A percentile compares a stretch with the other conserved stretches of the same genome.
phyloP scores from a whole-genome alignment of 75 land plant species.

The Chamaecyparis obtusa region DNA sequence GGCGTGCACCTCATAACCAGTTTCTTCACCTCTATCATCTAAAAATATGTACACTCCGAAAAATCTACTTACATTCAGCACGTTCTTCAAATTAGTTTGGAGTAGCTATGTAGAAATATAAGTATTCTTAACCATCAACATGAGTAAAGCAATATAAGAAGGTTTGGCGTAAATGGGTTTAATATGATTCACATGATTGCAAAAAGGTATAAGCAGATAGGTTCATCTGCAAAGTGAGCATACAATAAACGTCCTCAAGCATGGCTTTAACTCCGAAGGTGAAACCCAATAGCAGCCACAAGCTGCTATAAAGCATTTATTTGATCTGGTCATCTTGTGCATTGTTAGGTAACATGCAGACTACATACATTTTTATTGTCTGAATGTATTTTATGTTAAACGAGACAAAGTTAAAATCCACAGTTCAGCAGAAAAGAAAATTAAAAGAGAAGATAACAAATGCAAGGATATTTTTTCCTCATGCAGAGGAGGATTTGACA shows the following conservation, averaged over 20 bases:
- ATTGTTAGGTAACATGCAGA: background rate
- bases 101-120: background rate
- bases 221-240: background rate
- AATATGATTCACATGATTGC: background rate
- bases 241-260: background rate
- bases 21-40: background rate
- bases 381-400: conserved; percentile 5
- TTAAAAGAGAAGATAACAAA: background rate
- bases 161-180: background rate
- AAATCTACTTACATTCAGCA: background rate
- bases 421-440: background rate
- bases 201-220: too few relatives aligned
- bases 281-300: background rate
- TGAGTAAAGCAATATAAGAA: background rate
- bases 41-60: background rate
- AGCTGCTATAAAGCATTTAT: background rate
- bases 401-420: background rate
- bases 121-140: background rate
- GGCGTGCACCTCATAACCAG: background rate
- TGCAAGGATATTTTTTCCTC: conserved; percentile 74
- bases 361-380: background rate
- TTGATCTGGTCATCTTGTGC: background rate
- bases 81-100: background rate
- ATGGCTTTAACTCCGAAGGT: background rate
- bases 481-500: conserved; percentile 59